phyloP scores from a whole-genome alignment of 140 eudicot genomes.

The Ambrosia hybrid region DNA sequence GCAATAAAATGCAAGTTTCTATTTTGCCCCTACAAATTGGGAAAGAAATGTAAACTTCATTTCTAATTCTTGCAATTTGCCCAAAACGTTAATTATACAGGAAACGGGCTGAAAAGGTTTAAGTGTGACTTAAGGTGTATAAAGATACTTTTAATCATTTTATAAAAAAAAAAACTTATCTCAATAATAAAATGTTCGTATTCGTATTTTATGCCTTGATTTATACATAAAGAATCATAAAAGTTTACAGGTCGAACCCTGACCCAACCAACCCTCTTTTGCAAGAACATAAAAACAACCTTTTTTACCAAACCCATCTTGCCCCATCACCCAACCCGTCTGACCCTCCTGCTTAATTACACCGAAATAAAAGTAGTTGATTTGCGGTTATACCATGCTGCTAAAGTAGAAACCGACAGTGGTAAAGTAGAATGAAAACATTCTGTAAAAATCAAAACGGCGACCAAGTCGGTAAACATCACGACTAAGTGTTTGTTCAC shows the following conservation, averaged over 20 bases:
- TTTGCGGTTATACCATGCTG: slow-evolving; percentile 76
- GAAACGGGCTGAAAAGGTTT: background rate
- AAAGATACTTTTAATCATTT: slow-evolving; percentile 6
- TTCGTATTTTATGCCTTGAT: background rate
- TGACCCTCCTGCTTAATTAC: background rate
- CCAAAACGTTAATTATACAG: background rate
- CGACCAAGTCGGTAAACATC: slow-evolving; percentile 97
- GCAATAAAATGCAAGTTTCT: background rate
- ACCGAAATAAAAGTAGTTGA: slow-evolving; percentile 8
- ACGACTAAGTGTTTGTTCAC: slow-evolving; percentile 98
- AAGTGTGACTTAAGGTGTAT: background rate
- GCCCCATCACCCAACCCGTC: background rate
- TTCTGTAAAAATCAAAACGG: slow-evolving; percentile 90
- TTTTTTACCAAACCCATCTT: background rate
- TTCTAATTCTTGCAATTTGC: background rate
- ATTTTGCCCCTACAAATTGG: no score
- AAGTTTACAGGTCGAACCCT: background rate
- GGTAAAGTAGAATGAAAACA: slow-evolving; percentile 95
- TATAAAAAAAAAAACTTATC: background rate
- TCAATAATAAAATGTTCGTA: background rate
- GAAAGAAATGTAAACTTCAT: background rate
- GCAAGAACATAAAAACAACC: background rate
- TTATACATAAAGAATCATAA: background rate
- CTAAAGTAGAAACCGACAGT: slow-evolving; percentile 98
- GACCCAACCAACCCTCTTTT: background rate